These are phyloP conservation scores for Talaromyces sp. DNA, from an alignment of 2,329 filamentous ascomycete genomes.

Conservation along the genomic window DNA sequence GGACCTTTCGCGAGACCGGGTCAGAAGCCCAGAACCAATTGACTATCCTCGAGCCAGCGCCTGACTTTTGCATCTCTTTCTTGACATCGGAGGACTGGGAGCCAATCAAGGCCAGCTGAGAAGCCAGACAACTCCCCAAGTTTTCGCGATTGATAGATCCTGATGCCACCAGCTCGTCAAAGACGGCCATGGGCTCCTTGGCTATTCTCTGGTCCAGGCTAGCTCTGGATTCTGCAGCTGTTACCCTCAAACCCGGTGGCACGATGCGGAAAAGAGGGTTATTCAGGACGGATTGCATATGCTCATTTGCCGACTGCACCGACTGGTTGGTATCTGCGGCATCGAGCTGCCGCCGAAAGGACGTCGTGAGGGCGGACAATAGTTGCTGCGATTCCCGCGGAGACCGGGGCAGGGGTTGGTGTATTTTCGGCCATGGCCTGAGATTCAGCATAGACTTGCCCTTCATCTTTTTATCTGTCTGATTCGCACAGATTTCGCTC, in stretches of 20 bases:
- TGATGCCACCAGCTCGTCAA: constrained; percentile 35
- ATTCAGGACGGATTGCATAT: constrained; percentile 33
- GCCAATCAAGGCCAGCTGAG: constrained; percentile 26
- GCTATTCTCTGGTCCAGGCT: constrained; percentile 16
- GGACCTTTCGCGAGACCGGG: constrained; percentile 18
- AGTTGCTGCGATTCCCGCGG: constrained; percentile 54
- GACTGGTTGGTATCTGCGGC: constrained; percentile 23
- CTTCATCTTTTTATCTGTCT: constrained; percentile 27
- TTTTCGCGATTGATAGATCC: constrained; percentile 23
- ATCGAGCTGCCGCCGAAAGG: constrained; percentile 59
- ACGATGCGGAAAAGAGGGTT: constrained; percentile 38
- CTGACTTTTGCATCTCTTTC: constrained; percentile 28
- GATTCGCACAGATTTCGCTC: neutral
- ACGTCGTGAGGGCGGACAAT: constrained; percentile 54
- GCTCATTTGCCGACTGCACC: constrained; percentile 29
- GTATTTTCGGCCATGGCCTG: constrained; percentile 49
- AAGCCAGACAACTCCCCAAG: constrained; percentile 26
- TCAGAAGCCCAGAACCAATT: constrained; percentile 38
- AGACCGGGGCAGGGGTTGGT: constrained; percentile 46
- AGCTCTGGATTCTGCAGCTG: constrained; percentile 12
- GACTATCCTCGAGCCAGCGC: constrained; percentile 27
- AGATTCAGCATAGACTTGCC: constrained; percentile 42
- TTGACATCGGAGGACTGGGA: constrained; percentile 15
- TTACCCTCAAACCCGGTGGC: constrained; percentile 18
- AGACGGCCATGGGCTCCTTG: constrained; percentile 27